Evolutionary conservation across 2,329 filamentous ascomycete genomes (phyloP), one percentile per base, ranked within the genome.

Genomic region (Trichoderma sp.): DNA sequence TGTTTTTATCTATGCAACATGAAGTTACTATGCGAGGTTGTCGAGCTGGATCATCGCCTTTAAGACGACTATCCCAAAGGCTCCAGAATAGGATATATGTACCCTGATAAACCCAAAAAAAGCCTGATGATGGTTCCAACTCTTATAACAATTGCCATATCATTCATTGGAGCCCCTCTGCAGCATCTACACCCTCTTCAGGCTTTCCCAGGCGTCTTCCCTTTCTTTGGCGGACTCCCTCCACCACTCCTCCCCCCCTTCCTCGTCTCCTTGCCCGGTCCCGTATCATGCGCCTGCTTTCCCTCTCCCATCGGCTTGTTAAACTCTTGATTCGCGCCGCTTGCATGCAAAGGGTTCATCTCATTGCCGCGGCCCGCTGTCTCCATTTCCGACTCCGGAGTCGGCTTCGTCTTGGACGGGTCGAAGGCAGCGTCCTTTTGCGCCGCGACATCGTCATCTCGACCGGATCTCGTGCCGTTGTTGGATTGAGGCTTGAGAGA

Each of bases 401-500:
- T 83, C 30, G 92, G 93, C 24, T 85, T 83, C 30, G 92, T 95
- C 79, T 88, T 88, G 70, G 85, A 81, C 0, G 90, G 89, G 78
- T 93, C 86, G 81, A 93, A 97, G 1, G 94, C 91, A 0, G 90
- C 86, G 56, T 90, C 85, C 4, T 83, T 79, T 71, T 87, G 83
- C 0, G 86, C 85, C 0, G 90, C 86, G 14, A 83, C 82, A 57
- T 88, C 85, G 60, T 90, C 84, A 76, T 92, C 93, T 0, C 88
- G 88, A 4, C 89, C 92, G 64, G 89, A 90, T 78, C 91, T 89
- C 71, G 89, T 88, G 81, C 91, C 89, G 79, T 97, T 93, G 69
- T 86, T 89, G 3, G 87, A 82, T 39, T 88, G 85, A 0, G 92
- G 89, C 72, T 91, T 88, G 39, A 97, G 85, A 3, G 86, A 85